Percentiles rank a stretch among this genome's conserved stretches.
These are phyloP conservation scores for Adiantum capillusveneris DNA, from an alignment of 75 land plant species.

Conservation along the genomic window DNA sequence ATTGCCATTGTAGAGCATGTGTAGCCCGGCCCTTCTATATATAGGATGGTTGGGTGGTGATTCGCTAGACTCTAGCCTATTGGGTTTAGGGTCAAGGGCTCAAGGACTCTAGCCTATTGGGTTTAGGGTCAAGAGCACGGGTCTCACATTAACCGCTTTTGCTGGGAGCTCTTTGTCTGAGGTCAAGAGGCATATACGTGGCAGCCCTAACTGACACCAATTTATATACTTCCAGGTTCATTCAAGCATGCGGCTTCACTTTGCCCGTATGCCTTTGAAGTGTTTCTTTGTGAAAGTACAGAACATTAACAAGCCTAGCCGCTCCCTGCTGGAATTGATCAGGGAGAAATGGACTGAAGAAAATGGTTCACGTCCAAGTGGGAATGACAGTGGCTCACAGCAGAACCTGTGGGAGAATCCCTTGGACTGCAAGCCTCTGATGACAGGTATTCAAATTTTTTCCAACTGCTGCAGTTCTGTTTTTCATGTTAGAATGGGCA, in stretches of 20 bases:
- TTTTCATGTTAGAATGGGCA: no score
- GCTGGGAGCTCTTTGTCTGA: no score
- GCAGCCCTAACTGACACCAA: no score
- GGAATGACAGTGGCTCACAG: slow-evolving; percentile 32
- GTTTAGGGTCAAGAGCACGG: no score
- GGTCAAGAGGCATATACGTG: no score
- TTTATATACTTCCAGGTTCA: slow-evolving; percentile 38
- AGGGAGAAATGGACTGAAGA: slow-evolving; percentile 37
- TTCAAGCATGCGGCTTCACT: slow-evolving; percentile 42
- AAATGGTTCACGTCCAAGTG: slow-evolving; percentile 26
- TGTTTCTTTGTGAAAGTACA: slow-evolving; percentile 38
- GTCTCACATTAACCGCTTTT: no score
- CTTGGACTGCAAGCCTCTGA: slow-evolving; percentile 40
- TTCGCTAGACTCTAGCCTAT: no score
- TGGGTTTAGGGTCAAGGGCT: no score
- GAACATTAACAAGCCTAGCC: slow-evolving; percentile 30
- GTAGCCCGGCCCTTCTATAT: no score
- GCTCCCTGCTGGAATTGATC: slow-evolving; percentile 30
- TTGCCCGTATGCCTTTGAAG: slow-evolving; percentile 40
- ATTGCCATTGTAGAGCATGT: no score
- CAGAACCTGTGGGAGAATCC: slow-evolving; percentile 45
- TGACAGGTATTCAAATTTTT: slow-evolving; percentile 30
- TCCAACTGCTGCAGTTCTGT: background rate
- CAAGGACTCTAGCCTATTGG: no score
- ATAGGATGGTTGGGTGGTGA: no score